Evolutionary conservation across 2,329 filamentous ascomycete genomes (phyloP).

Genomic region (Thielaviopsis punctulata): DNA sequence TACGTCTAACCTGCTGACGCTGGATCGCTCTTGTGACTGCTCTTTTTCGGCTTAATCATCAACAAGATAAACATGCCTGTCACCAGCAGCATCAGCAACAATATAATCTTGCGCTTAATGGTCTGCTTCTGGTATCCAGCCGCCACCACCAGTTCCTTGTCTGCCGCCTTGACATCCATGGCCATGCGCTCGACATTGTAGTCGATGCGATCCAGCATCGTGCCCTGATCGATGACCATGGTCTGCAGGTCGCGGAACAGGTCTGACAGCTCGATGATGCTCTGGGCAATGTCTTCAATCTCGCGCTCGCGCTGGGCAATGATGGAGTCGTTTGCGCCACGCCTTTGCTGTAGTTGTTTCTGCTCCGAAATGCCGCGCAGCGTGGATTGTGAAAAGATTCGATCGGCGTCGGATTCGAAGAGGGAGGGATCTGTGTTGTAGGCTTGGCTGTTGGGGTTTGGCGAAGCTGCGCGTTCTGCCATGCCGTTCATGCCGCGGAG

Average conservation of each 20-base stretch:
- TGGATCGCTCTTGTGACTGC: conserved; percentile 9
- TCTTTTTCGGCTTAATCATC: conserved; percentile 57
- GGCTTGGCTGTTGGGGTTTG: conserved; percentile 26
- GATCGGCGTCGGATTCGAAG: conserved; percentile 84
- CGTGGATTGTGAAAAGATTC: conserved; percentile 77
- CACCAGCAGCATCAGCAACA: conserved; percentile 72
- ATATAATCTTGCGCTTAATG: conserved; percentile 81
- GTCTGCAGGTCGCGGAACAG: conserved; percentile 91
- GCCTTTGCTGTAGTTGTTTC: conserved; percentile 32
- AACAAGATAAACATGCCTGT: conserved; percentile 75
- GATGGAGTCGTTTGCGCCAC: conserved; percentile 51
- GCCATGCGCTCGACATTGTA: conserved; percentile 96
- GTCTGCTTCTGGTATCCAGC: conserved; percentile 77
- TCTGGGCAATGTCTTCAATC: conserved; percentile 94
- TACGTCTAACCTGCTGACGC: not conserved
- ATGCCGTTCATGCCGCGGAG: conserved; percentile 53
- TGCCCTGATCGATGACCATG: conserved; percentile 89
- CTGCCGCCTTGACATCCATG: conserved; percentile 80
- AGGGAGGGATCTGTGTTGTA: conserved; percentile 59
- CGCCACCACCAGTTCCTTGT: conserved; percentile 79
- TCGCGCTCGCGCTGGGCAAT: conserved; percentile 89
- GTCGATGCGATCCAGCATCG: conserved; percentile 84
- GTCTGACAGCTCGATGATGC: conserved; percentile 91
- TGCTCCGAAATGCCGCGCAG: conserved; percentile 61
- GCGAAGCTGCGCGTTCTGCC: conserved; percentile 19